Conservation (phyloP, 192 early-diverging fungal species). For the Chytriomyces sp. region DNA sequence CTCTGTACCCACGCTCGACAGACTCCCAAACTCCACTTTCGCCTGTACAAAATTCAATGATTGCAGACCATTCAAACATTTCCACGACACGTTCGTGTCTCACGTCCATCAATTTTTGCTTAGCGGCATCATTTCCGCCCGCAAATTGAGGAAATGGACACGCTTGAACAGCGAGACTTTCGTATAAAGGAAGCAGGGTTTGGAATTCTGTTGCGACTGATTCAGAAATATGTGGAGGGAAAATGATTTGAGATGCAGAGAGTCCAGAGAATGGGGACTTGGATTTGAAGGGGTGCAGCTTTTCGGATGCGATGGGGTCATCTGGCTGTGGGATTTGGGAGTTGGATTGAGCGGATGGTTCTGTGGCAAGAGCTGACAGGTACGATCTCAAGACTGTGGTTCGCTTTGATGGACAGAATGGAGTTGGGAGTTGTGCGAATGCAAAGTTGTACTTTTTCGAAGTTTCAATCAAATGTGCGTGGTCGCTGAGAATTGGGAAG, state of each 20-base stretch:
- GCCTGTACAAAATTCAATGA: slow-evolving; percentile 35
- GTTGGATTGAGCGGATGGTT: not conserved
- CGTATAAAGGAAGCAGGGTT: slow-evolving; percentile 44
- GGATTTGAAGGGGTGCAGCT: not conserved
- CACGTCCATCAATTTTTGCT: slow-evolving; percentile 16
- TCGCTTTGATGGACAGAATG: slow-evolving; percentile 16
- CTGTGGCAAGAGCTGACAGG: slow-evolving; percentile 6
- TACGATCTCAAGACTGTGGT: slow-evolving; percentile 15
- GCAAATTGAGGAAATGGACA: slow-evolving; percentile 47
- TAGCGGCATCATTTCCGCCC: slow-evolving; percentile 37
- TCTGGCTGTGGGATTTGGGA: not conserved
- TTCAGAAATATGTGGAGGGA: slow-evolving; percentile 7
- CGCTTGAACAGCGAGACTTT: slow-evolving; percentile 44
- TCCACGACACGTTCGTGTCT: slow-evolving; percentile 43
- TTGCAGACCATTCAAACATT: slow-evolving; percentile 52
- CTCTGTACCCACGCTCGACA: slow-evolving; percentile 47
- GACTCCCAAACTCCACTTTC: slow-evolving; percentile 44
- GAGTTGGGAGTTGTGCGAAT: slow-evolving; percentile 6
- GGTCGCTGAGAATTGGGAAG: not conserved
- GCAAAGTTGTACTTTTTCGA: slow-evolving; percentile 1
- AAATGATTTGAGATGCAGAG: slow-evolving; percentile 1
- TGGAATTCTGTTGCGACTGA: slow-evolving; percentile 38
- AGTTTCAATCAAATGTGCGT: not conserved
- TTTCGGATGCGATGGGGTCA: not conserved
- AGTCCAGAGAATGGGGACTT: slow-evolving; percentile 18